These are phyloP conservation scores for Phaeoacremonium minimum DNA, from an alignment of 2,329 filamentous ascomycete genomes.

Conservation along the genomic window DNA sequence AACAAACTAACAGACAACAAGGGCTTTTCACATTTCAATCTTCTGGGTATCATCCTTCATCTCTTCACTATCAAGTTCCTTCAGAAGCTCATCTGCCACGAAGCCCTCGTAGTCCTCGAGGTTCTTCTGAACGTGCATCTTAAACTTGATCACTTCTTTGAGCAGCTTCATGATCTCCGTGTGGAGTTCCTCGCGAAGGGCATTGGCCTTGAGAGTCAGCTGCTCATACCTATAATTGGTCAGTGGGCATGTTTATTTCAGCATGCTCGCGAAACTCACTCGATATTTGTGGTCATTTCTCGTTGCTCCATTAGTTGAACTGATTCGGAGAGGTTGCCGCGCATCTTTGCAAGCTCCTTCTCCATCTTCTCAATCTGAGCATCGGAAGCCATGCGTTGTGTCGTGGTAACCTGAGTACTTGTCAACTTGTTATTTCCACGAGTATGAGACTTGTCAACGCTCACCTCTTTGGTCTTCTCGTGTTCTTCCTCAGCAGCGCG, in stretches of 20 bases:
- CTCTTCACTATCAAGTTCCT: constrained; percentile 67
- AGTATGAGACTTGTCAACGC: too few relatives aligned
- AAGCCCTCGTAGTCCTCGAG: constrained; percentile 94
- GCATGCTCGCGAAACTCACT: constrained; percentile 52
- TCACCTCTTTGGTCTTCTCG: constrained; percentile 81
- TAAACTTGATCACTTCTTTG: constrained; percentile 97
- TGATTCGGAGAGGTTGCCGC: constrained; percentile 74
- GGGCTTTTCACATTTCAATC: constrained; percentile 41
- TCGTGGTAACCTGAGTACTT: constrained; percentile 53
- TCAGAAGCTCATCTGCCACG: constrained; percentile 88
- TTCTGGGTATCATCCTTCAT: constrained; percentile 47
- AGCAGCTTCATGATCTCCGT: constrained; percentile 94
- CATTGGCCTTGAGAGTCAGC: constrained; percentile 75
- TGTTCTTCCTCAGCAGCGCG: constrained; percentile 89
- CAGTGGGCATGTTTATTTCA: not conserved
- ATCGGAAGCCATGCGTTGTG: constrained; percentile 84
- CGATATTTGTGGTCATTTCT: constrained; percentile 94
- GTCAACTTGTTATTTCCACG: too few relatives aligned
- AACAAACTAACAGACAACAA: too few relatives aligned
- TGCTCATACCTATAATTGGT: constrained; percentile 72
- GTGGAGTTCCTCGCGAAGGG: constrained; percentile 93
- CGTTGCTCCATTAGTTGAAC: constrained; percentile 90
- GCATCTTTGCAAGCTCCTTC: constrained; percentile 93
- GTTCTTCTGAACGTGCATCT: constrained; percentile 90
- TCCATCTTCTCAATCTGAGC: constrained; percentile 98